Evolutionary conservation across 2,329 filamentous ascomycete genomes (phyloP), one percentile per base, ranked within the genome.

Genomic region (Pseudogymnoascus sp.): DNA sequence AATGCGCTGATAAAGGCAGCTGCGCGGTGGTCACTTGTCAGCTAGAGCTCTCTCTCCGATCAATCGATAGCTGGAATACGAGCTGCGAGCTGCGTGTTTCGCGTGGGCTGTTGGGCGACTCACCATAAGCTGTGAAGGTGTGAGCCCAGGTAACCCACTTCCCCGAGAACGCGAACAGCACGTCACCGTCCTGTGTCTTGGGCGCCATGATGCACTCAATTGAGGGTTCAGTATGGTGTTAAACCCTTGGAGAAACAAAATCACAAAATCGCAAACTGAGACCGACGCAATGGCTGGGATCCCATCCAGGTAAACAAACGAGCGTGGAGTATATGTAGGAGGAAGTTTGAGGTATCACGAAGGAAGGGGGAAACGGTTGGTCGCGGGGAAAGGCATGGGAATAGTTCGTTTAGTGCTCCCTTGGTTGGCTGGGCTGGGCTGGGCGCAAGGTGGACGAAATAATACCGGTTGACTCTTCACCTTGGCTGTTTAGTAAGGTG

Each of bases 81-180:
- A 42, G 39, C 19, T 42, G 39, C 39, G 19, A 42, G 23, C 61
- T 49, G 45, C 23, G 33, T 60, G 52, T 61, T 30, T 35, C 41
- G 41, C 41, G 22, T 25, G 22, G 41, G 41, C 41, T 33, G 41
- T 22, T 33, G 30, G 41, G 62, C 52, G 60, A 79, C 83, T 68
- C 75, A 92, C 89, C 77, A 75, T 96, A 97, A 64, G 92, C 94
- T 68, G 90, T 79, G 58, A 81, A 76, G 7, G 94, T 99, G 78
- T 99, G 94, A 67, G 85, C 76, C 84, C 90, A 96, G 64, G 92
- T 91, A 67, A 99, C 82, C 90, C 91, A 97, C 81, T 88, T 89
- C 68, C 91, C 94, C 73, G 88, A 92, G 73, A 99, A 83, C 67
- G 81, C 76, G 65, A 85, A 73, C 67, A 87, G 76, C 63, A 84